These are phyloP conservation scores for Blastobotrys chiropterorum DNA, from an alignment of 805 yeast species.

Conservation along the genomic window DNA sequence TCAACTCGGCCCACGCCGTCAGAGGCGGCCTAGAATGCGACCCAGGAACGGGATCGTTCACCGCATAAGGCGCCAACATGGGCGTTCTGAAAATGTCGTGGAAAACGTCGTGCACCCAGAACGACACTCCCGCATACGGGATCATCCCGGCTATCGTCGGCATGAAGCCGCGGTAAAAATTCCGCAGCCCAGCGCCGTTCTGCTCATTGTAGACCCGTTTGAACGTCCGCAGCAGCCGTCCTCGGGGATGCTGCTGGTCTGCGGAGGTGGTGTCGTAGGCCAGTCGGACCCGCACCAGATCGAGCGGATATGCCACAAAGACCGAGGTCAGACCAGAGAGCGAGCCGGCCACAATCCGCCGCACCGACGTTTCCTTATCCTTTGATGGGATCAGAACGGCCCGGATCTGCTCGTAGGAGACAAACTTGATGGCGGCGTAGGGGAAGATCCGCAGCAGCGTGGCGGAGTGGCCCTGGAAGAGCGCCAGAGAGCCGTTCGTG, in stretches of 20 bases:
- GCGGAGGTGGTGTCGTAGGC: constrained; percentile 69
- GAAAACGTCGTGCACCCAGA: constrained; percentile 84
- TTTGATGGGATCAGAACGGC: constrained; percentile 69
- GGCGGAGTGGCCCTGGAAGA: constrained; percentile 94
- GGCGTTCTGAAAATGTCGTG: constrained; percentile 80
- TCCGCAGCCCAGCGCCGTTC: constrained; percentile 37
- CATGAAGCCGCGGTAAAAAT: constrained; percentile 89
- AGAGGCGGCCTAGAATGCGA: constrained; percentile 51
- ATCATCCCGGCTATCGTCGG: constrained; percentile 95
- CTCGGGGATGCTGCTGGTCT: constrained; percentile 7
- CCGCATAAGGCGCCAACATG: constrained; percentile 42
- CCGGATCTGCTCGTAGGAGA: constrained; percentile 90
- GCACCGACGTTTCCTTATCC: constrained; percentile 66
- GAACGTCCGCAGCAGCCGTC: constrained; percentile 24
- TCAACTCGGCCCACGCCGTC: constrained; percentile 83
- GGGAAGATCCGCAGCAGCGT: constrained; percentile 89
- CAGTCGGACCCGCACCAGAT: constrained; percentile 80
- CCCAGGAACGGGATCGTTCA: constrained; percentile 14
- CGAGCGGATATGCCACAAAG: constrained; percentile 85
- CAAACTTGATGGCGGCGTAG: constrained; percentile 94
- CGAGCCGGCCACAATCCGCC: constrained; percentile 84
- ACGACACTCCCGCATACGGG: constrained; percentile 97
- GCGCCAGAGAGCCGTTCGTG: constrained; percentile 70
- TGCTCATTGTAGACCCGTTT: constrained; percentile 26
- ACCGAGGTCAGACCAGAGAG: constrained; percentile 85